Evolutionary conservation across 805 yeast species (phyloP), one percentile per base, ranked within the genome.

Genomic region (Saccharomycopsis oosterbeekiorum): DNA sequence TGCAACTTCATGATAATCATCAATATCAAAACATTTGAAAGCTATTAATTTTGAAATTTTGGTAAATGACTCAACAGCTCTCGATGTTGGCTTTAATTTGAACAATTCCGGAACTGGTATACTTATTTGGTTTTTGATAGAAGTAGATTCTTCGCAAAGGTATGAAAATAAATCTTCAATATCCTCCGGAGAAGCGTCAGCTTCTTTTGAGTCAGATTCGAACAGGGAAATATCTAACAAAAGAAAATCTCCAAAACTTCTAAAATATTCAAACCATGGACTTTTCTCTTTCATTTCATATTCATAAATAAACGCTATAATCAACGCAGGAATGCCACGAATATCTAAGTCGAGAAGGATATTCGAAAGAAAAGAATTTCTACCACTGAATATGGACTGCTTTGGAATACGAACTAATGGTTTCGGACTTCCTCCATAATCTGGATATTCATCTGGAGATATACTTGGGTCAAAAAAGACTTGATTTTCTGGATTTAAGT

Each of bases 241-340:
- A 17, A 15, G 21, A 63, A 36, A 47, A 47, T 47, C 12, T 12
- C 62, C 59, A 17, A 63, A 57, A 17, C 57, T 60, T 26, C 55
- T 12, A 36, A 62, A 60, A 70, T 86, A 93, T 2, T 74, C 76
- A 63, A 63, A 76, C 97, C 97, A 93, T 4, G 96, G 97, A n/a
- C 96, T 86, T 3, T 70, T 66, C n/a, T 76, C 74, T 1, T 82
- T 82, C 55, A 79, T 73, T 2, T 81, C 73, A 2, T 68, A 66
- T 69, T 93, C 98, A 68, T 88, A 90, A 34, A 91, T 75, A 62
- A 84, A 87, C 0, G 92, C 82, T 8, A 89, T 65, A 6, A 86
- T 82, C 58, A 92, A 74, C 0, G 84, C 87, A 51, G 82, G 77
- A 73, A 88, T 81, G 0, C 96, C 94, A 43, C 77, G 79, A 4